These are phyloP conservation scores for Plasmodium reichenowi DNA, from an alignment of 169 alveolate genomes.

Conservation along the genomic window DNA sequence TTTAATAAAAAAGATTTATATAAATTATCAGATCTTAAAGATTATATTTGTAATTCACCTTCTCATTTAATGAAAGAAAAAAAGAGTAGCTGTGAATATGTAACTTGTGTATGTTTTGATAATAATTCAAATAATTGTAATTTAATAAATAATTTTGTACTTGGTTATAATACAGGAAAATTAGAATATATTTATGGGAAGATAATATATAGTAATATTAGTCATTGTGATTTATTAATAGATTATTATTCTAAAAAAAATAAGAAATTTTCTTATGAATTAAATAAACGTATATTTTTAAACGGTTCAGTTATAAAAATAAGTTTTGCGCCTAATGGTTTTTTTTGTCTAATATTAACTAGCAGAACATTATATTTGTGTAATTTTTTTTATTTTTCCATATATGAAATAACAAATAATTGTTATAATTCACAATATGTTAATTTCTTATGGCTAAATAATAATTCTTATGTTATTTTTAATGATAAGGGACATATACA, in stretches of 20 bases:
- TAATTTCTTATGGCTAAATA: constrained; percentile 64
- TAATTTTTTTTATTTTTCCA: constrained; percentile 68
- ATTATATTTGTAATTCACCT: constrained; percentile 59
- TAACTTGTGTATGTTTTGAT: constrained; percentile 74
- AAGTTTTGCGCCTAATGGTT: constrained; percentile 64
- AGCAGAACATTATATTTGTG: constrained; percentile 61
- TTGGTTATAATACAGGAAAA: constrained; percentile 67
- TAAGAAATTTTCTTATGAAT: constrained; percentile 69
- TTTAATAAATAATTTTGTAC: constrained; percentile 55
- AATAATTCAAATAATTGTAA: constrained; percentile 69
- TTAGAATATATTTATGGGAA: constrained; percentile 72
- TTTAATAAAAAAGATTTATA: constrained; percentile 31
- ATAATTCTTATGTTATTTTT: constrained; percentile 42
- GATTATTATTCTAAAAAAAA: constrained; percentile 73
- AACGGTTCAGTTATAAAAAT: constrained; percentile 68
- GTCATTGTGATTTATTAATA: constrained; percentile 75
- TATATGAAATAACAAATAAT: constrained; percentile 35
- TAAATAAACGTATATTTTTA: constrained; percentile 52
- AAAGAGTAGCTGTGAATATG: constrained; percentile 69
- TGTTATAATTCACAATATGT: constrained; percentile 59
- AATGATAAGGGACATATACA: constrained; percentile 62
- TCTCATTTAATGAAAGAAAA: constrained; percentile 59
- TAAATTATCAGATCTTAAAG: constrained; percentile 43
- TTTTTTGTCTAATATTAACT: constrained; percentile 74
- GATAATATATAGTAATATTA: constrained; percentile 61